Evolutionary conservation across 768 basidiomycete genomes (phyloP).

Genomic region (Leccinum uliginosum): DNA sequence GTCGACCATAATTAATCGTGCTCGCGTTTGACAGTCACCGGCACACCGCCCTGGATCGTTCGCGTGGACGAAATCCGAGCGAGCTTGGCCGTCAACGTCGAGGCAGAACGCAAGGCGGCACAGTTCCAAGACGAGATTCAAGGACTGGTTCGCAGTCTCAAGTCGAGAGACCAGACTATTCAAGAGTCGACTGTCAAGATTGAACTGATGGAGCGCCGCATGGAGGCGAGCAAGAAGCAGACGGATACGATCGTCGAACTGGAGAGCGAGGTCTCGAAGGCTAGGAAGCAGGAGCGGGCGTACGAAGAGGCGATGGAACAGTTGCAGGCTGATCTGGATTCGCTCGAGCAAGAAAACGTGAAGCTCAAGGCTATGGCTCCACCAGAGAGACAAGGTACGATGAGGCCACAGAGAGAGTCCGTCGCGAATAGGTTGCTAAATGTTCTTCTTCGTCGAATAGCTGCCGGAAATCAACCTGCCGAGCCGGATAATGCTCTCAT

Average conservation of each 20-base stretch:
- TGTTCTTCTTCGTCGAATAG: constrained; percentile 23
- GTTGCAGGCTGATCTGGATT: constrained; percentile 82
- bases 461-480: constrained; percentile 44
- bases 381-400: constrained; percentile 70
- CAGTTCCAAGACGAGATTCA: constrained; percentile 89
- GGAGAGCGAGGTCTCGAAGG: constrained; percentile 74
- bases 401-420: not conserved
- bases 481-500: constrained; percentile 62
- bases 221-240: constrained; percentile 89
- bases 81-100: constrained; percentile 78
- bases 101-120: constrained; percentile 84
- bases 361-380: constrained; percentile 69
- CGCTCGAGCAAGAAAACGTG: constrained; percentile 81
- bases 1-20: not conserved
- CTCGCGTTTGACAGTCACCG: constrained; percentile 48
- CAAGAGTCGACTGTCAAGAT: constrained; percentile 92
- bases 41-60: constrained; percentile 79
- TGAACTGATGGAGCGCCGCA: constrained; percentile 88
- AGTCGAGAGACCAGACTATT: constrained; percentile 82
- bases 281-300: constrained; percentile 81
- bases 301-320: constrained; percentile 95
- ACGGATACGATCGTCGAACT: constrained; percentile 79
- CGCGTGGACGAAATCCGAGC: constrained; percentile 82
- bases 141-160: constrained; percentile 77
- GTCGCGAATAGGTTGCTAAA: not conserved